A percentile compares a stretch with the other conserved stretches of the same genome.
Evolutionary conservation across 371 early-diverging fungal species (phyloP).

Genomic region (Actinomucor elegans): DNA sequence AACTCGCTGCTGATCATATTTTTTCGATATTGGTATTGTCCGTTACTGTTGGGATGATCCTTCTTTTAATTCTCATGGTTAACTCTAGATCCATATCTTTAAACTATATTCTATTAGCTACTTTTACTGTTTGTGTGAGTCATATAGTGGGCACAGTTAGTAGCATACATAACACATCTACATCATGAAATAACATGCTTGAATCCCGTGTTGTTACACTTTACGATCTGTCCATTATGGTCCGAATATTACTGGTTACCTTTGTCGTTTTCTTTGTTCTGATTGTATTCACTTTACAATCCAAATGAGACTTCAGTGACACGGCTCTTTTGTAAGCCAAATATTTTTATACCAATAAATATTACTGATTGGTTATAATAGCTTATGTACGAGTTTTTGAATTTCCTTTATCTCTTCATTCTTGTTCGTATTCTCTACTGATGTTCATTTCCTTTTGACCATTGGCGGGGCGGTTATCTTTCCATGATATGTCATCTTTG

Average conservation of each 20-base stretch:
- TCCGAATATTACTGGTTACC: conserved; percentile 75
- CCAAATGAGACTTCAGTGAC: conserved; percentile 70
- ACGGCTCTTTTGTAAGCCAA: conserved; percentile 61
- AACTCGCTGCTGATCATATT: no score
- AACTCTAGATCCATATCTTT: no score
- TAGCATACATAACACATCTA: background rate
- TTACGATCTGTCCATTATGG: conserved; percentile 56
- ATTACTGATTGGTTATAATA: background rate
- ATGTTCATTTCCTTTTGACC: conserved; percentile 59
- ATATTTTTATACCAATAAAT: no score
- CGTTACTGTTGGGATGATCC: no score
- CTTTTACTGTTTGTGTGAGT: conserved; percentile 70
- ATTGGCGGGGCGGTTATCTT: conserved; percentile 65
- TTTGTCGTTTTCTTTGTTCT: conserved; percentile 68
- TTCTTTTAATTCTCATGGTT: no score
- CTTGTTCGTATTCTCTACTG: conserved; percentile 62
- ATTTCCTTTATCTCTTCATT: conserved; percentile 58
- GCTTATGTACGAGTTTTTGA: conserved; percentile 40
- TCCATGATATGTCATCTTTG: conserved; percentile 71
- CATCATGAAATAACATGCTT: background rate
- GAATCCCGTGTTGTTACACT: conserved; percentile 60
- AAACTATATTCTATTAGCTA: conserved; percentile 59
- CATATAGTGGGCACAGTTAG: conserved; percentile 62
- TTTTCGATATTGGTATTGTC: no score
- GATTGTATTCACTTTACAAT: conserved; percentile 73